Conservation (phyloP, 2,329 filamentous ascomycete genomes). For the Arthrobotrys iridis region DNA sequence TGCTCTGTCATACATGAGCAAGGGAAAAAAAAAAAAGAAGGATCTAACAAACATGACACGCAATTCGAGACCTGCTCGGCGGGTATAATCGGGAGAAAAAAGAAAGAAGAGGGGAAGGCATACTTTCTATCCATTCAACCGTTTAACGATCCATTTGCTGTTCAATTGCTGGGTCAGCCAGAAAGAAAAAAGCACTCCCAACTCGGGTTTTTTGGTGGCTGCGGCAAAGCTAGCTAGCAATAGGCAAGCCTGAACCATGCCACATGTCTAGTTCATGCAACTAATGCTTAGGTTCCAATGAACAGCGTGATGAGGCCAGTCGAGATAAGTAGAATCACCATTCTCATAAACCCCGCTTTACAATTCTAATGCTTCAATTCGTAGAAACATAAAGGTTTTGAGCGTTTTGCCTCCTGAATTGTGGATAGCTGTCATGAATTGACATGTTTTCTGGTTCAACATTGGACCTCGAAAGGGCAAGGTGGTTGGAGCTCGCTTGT, state of each 20-base stretch:
- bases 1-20: conserved; percentile 5
- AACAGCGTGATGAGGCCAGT: background rate
- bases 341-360: conserved; percentile 22
- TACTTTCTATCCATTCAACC: conserved; percentile 48
- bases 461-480: conserved; percentile 18
- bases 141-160: conserved; percentile 42
- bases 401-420: conserved; percentile 1
- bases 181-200: conserved; percentile 29
- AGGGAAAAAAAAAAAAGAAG: conserved; percentile 7
- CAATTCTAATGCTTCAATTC: background rate
- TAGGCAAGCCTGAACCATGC: conserved; percentile 18
- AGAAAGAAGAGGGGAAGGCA: conserved; percentile 20
- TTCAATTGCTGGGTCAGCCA: conserved; percentile 33
- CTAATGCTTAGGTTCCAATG: background rate
- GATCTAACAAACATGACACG: conserved; percentile 52
- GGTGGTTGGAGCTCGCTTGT: conserved; percentile 38
- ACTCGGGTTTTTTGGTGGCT: conserved; percentile 25
- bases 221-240: conserved; percentile 11
- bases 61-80: conserved; percentile 43
- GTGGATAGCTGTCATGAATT: conserved; percentile 3
- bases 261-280: conserved; percentile 22
- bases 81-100: conserved; percentile 50
- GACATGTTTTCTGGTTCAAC: conserved; percentile 28
- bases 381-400: background rate
- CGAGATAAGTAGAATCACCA: conserved; percentile 5